A percentile compares a stretch with the other conserved stretches of the same genome.
phyloP scores from a whole-genome alignment of 2,329 filamentous ascomycete species.

The Venturia effusa region DNA sequence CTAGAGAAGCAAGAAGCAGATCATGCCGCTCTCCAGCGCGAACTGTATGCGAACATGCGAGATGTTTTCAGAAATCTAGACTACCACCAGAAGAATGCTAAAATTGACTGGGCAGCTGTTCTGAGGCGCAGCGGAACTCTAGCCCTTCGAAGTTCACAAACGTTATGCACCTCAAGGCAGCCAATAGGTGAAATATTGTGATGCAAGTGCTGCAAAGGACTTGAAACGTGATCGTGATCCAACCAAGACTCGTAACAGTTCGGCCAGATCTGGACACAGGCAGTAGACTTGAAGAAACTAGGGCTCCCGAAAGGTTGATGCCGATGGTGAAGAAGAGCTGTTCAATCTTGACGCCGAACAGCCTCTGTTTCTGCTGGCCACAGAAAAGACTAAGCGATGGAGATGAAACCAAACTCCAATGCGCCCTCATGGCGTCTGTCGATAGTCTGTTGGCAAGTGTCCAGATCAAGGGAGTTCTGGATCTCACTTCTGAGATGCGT shows the following conservation, averaged over 20 bases:
- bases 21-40: background rate
- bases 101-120: background rate
- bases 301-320: background rate
- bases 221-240: background rate
- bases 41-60: background rate
- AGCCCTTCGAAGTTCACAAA: background rate
- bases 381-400: background rate
- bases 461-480: background rate
- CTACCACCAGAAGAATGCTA: background rate
- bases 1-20: background rate
- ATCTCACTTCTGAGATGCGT: background rate
- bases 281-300: background rate
- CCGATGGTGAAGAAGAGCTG: background rate
- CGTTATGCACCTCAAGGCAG: background rate
- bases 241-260: background rate
- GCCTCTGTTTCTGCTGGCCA: background rate
- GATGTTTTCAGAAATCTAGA: background rate
- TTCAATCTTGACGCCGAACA: background rate
- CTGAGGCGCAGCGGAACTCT: background rate
- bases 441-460: background rate
- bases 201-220: background rate
- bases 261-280: background rate
- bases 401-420: background rate
- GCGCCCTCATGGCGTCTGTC: background rate
- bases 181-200: background rate